Evolutionary conservation across 257 asterid species (phyloP).

Genomic region (Leptodermis oblonga): DNA sequence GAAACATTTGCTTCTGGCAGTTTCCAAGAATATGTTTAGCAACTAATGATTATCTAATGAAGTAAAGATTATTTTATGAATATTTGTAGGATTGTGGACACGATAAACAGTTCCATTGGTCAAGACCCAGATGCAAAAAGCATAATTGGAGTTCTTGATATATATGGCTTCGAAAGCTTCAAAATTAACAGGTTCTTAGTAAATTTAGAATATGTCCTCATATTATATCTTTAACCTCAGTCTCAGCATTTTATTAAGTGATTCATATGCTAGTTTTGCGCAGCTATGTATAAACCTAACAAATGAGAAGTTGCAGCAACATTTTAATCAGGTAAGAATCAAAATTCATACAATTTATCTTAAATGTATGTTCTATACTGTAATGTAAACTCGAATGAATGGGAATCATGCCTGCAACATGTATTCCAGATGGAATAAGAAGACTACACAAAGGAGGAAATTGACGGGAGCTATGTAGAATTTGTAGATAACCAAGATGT

Average conservation of each 20-base stretch:
- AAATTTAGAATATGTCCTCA: not conserved
- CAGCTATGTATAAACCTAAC: no score
- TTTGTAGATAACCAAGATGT: slow-evolving; percentile 91
- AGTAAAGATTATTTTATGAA: slow-evolving; percentile 5
- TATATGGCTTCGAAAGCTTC: slow-evolving; percentile 92
- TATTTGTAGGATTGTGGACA: no score
- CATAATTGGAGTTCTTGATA: slow-evolving; percentile 94
- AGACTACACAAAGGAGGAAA: slow-evolving; percentile 84
- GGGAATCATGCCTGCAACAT: slow-evolving; percentile 46
- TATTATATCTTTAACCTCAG: not conserved
- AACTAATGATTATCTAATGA: not conserved
- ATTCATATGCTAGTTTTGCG: no score
- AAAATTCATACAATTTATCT: no score
- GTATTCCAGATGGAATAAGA: slow-evolving; percentile 98
- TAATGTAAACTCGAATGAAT: slow-evolving; percentile 11
- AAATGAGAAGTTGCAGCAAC: no score
- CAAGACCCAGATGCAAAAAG: no score
- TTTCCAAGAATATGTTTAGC: not conserved
- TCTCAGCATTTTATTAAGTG: slow-evolving; percentile 20
- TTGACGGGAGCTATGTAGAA: slow-evolving; percentile 93
- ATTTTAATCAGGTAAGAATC: no score
- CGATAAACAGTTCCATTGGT: no score
- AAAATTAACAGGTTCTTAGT: slow-evolving; percentile 70
- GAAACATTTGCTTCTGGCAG: not conserved
- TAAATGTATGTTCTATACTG: not conserved